A percentile compares a stretch with the other conserved stretches of the same genome.
Evolutionary conservation across 2,329 filamentous ascomycete genomes (phyloP).

Genomic region (Phoma sp.): DNA sequence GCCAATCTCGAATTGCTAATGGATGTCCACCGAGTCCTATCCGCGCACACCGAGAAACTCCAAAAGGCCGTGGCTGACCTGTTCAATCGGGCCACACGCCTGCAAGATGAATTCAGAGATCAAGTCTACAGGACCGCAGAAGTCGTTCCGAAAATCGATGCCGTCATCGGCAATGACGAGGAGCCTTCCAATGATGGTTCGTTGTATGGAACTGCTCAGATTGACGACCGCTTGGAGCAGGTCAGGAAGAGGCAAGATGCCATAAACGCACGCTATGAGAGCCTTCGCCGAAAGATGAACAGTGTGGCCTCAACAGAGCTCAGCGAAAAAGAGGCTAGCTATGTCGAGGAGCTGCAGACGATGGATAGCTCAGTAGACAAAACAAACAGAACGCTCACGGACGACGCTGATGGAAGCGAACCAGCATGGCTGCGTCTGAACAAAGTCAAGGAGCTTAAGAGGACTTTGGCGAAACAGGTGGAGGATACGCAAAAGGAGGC

Average conservation of each 20-base stretch:
- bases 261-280: constrained; percentile 66
- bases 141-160: constrained; percentile 70
- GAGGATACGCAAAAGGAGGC: constrained; percentile 25
- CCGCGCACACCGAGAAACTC: constrained; percentile 71
- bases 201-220: constrained; percentile 56
- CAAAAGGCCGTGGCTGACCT: constrained; percentile 74
- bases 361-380: constrained; percentile 50
- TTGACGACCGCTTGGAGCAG: constrained; percentile 63
- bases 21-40: constrained; percentile 73
- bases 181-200: constrained; percentile 50
- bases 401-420: constrained; percentile 39
- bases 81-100: constrained; percentile 71
- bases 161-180: constrained; percentile 65
- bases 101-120: constrained; percentile 70
- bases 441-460: constrained; percentile 61
- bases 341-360: constrained; percentile 61
- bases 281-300: constrained; percentile 58
- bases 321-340: constrained; percentile 67
- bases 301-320: constrained; percentile 60
- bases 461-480: constrained; percentile 52
- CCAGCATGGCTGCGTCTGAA: constrained; percentile 62
- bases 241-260: constrained; percentile 63
- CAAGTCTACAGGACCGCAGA: constrained; percentile 71
- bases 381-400: constrained; percentile 34
- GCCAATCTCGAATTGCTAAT: constrained; percentile 74